These are phyloP conservation scores for Penicillium sp. DNA, from an alignment of 2,329 filamentous ascomycete species.

Conservation along the genomic window DNA sequence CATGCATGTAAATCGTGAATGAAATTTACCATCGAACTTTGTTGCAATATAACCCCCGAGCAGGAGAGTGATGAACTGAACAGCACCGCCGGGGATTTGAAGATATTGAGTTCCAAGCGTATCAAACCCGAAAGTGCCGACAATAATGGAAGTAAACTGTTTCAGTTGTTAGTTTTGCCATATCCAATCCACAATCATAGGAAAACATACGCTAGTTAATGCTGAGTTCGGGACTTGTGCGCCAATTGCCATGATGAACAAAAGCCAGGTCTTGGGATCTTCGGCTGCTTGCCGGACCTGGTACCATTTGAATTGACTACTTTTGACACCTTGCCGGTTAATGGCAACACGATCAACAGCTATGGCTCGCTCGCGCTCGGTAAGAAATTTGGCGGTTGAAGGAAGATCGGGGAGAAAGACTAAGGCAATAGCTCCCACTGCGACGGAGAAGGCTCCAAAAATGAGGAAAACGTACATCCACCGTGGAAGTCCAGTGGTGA, in stretches of 20 bases:
- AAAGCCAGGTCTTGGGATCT: slow-evolving; percentile 60
- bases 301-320: slow-evolving; percentile 48
- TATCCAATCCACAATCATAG: background rate
- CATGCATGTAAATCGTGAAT: slow-evolving; percentile 56
- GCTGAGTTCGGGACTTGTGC: slow-evolving; percentile 59
- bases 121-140: slow-evolving; percentile 49
- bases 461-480: slow-evolving; percentile 62
- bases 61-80: slow-evolving; percentile 56
- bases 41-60: slow-evolving; percentile 53
- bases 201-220: slow-evolving; percentile 45
- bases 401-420: slow-evolving; percentile 47
- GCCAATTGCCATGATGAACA: slow-evolving; percentile 54
- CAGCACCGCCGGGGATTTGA: slow-evolving; percentile 59
- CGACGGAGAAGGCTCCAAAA: slow-evolving; percentile 43
- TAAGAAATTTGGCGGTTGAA: slow-evolving; percentile 45
- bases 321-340: slow-evolving; percentile 56
- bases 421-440: slow-evolving; percentile 38
- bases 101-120: slow-evolving; percentile 56
- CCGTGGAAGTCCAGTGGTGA: slow-evolving; percentile 48
- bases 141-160: slow-evolving; percentile 49
- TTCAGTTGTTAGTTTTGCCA: background rate
- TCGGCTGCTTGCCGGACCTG: slow-evolving; percentile 48
- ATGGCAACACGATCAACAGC: slow-evolving; percentile 53
- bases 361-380: slow-evolving; percentile 52
- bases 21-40: slow-evolving; percentile 45